A percentile compares a stretch with the other conserved stretches of the same genome.
phyloP scores from a whole-genome alignment of 2,329 filamentous ascomycete genomes.

The Calonectria naviculata region DNA sequence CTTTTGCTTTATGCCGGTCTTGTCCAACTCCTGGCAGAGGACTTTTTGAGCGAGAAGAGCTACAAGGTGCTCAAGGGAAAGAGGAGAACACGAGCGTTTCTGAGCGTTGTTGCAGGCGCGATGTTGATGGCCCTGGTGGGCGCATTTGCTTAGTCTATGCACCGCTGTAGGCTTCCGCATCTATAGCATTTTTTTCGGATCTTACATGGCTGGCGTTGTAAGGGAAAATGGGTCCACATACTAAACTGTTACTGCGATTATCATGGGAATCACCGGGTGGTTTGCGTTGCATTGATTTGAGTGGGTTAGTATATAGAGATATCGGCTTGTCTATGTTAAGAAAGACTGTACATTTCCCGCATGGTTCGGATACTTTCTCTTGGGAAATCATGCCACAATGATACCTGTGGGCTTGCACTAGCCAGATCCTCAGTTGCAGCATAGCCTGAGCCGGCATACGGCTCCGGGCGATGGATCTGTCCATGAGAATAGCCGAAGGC shows the following conservation, averaged over 20 bases:
- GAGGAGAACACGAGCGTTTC: conserved; percentile 70
- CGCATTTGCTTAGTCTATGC: conserved; percentile 69
- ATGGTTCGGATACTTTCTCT: not conserved
- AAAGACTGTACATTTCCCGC: not conserved
- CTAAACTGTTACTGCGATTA: not conserved
- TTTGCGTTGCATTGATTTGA: conserved; percentile 3
- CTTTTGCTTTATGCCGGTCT: conserved; percentile 84
- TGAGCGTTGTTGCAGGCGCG: conserved; percentile 72
- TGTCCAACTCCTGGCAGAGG: conserved; percentile 86
- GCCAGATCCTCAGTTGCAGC: too few species aligned
- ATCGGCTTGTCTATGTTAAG: not conserved
- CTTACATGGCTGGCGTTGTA: conserved; percentile 17
- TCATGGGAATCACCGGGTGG: conserved; percentile 9
- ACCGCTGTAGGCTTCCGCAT: not conserved
- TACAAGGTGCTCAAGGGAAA: conserved; percentile 73
- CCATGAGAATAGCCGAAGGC: conserved; percentile 20
- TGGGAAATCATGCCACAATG: not conserved
- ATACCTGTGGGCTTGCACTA: not conserved
- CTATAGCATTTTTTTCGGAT: conserved; percentile 25
- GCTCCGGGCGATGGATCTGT: not conserved
- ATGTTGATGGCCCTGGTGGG: conserved; percentile 78
- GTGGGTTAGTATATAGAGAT: not conserved
- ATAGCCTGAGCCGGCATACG: not conserved
- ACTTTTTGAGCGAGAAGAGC: conserved; percentile 82
- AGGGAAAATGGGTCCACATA: conserved; percentile 2